phyloP scores from a whole-genome alignment of 164 flowering plant genomes.

The Litsea cubeba region DNA sequence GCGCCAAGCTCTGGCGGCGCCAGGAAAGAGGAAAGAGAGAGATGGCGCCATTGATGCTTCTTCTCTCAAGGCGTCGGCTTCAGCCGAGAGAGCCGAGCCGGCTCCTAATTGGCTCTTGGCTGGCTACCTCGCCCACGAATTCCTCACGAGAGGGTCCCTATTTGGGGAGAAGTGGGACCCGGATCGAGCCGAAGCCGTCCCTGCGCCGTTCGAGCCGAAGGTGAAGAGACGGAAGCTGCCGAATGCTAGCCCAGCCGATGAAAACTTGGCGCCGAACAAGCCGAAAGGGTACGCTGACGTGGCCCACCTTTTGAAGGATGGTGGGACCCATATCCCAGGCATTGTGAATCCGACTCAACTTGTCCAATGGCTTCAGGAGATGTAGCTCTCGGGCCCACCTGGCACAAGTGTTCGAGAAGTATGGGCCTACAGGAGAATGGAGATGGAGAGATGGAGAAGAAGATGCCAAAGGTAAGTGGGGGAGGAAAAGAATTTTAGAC shows the following conservation, averaged over 20 bases:
- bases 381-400: conserved; percentile 23
- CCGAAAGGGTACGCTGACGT: conserved; percentile 52
- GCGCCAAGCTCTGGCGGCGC: conserved; percentile 26
- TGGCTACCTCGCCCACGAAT: conserved; percentile 83
- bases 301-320: conserved; percentile 53
- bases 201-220: background rate
- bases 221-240: too few species aligned
- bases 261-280: conserved; percentile 1
- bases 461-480: too few species aligned
- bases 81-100: too few species aligned
- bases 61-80: conserved; percentile 8
- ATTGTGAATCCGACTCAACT: conserved; percentile 83
- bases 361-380: conserved; percentile 54
- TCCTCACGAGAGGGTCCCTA: conserved; percentile 56
- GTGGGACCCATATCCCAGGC: conserved; percentile 70
- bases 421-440: too few species aligned
- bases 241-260: background rate
- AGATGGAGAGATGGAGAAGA: too few species aligned
- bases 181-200: conserved; percentile 26
- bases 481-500: too few species aligned
- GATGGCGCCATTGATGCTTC: conserved; percentile 19
- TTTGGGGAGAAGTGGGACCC: conserved; percentile 67
- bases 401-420: too few species aligned
- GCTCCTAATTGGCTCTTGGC: conserved; percentile 43
- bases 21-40: conserved; percentile 56